phyloP scores from a whole-genome alignment of 257 asterid species.

The Solanum habrochaites region DNA sequence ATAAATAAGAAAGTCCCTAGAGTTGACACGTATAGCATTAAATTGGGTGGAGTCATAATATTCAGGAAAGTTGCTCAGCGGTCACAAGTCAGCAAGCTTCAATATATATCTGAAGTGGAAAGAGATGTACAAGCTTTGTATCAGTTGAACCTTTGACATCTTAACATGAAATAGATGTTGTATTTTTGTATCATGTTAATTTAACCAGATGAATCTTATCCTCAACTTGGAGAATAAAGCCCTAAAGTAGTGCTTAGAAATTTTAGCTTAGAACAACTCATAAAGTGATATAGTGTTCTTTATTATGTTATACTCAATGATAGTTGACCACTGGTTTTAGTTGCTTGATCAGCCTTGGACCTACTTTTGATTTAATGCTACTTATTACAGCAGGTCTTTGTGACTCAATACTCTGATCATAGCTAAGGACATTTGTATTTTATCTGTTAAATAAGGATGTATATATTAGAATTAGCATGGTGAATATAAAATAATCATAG shows the following conservation, averaged over 20 bases:
- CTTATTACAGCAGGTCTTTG: not conserved
- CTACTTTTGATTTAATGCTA: too few relatives aligned
- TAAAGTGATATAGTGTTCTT: slow-evolving; percentile 57
- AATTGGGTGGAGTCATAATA: not conserved
- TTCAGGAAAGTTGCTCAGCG: slow-evolving; percentile 97
- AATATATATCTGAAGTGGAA: slow-evolving; percentile 90
- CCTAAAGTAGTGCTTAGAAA: slow-evolving; percentile 75
- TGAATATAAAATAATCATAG: too few relatives aligned
- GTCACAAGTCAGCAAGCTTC: slow-evolving; percentile 89
- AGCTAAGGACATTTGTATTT: too few relatives aligned
- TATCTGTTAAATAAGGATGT: too few relatives aligned
- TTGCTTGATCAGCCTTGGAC: too few relatives aligned
- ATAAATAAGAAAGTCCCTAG: not conserved
- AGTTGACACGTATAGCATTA: not conserved
- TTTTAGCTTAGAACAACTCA: slow-evolving; percentile 78
- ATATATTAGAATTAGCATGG: too few relatives aligned
- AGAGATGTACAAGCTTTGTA: slow-evolving; percentile 79
- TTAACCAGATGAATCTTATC: slow-evolving; percentile 79
- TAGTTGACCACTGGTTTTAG: too few relatives aligned
- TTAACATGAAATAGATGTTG: not conserved
- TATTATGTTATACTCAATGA: not conserved
- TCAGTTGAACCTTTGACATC: not conserved
- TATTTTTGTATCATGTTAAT: slow-evolving; percentile 5
- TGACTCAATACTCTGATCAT: too few relatives aligned
- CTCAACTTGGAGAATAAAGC: slow-evolving; percentile 90